Evolutionary conservation across 1,284 basidiomycete genomes (phyloP), one percentile per base, ranked within the genome.

Genomic region (Anthracocystis panici-leucophaei): DNA sequence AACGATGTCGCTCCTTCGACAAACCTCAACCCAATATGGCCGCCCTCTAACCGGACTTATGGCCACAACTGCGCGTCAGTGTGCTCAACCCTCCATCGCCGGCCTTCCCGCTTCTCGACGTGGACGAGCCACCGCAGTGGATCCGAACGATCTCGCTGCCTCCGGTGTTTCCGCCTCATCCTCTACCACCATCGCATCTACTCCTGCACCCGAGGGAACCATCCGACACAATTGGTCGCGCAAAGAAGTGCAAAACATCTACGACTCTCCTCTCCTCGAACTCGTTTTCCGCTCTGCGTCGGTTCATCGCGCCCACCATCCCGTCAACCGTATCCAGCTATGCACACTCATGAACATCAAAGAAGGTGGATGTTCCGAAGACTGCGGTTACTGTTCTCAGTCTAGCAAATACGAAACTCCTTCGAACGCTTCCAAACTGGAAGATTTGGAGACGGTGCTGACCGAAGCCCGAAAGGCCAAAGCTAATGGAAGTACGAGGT

Each of bases 271-370:
- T 1, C 56, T 85, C 11, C 73, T 85, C 52, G 81, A 84, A 48
- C 79, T 85, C 55, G 80, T 82, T 61, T 85, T 83, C 75, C 74
- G 81, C 45, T 73, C 88, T 80, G 88, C 88, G 5, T 84, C 83
- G 3, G 90, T 96, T 23, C 96, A 98, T 87, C 89, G 95, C 75
- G 88, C 91, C 83, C 88, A 93, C 85, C 94, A 97, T 78, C 92
- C 96, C 86, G 91, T 94, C 38, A 89, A 87, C 78, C 93, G 96
- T 87, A 91, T 99, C 38, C 96, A 99, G 87, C 89, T 99, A 25
- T 98, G 95, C 85, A 98, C 96, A 2, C 89, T 99, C 33, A 95
- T 98, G 93, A 99, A 98, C 86, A 99, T 99, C 87, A 99, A 99
- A 87, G 95, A 83, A 44, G 83, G 82, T 57, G 96, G 96, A 74